Evolutionary conservation across 495 filamentous ascomycete genomes (phyloP).

Genomic region (Neurospora sp.): DNA sequence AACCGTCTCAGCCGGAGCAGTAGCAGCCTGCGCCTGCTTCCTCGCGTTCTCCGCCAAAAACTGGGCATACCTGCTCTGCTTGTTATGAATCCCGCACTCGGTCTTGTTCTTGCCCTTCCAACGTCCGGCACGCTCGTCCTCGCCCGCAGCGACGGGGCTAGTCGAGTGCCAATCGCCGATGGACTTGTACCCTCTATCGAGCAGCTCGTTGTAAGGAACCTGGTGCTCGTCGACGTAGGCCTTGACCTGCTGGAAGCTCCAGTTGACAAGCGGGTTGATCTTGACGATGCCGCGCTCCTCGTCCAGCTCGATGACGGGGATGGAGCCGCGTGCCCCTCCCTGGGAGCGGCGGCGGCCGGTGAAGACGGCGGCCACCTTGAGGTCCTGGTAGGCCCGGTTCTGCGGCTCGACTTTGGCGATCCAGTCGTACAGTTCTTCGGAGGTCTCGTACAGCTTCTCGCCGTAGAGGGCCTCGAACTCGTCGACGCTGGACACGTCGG

Average conservation of each 20-base stretch:
- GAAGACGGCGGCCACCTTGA: slow-evolving; percentile 83
- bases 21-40: slow-evolving; percentile 23
- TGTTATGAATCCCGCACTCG: slow-evolving; percentile 98
- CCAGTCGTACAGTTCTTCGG: slow-evolving; percentile 89
- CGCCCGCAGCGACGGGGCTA: slow-evolving; percentile 74
- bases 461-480: slow-evolving; percentile 80
- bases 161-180: slow-evolving; percentile 98
- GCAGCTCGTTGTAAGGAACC: slow-evolving; percentile 86
- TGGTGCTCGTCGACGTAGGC: slow-evolving; percentile 73
- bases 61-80: slow-evolving; percentile 80
- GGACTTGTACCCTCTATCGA: slow-evolving; percentile 91
- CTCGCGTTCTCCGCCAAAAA: slow-evolving; percentile 70
- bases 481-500: slow-evolving; percentile 51
- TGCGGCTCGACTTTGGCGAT: slow-evolving; percentile 95
- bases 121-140: slow-evolving; percentile 93
- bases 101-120: slow-evolving; percentile 95
- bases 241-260: slow-evolving; percentile 83
- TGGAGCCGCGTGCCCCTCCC: slow-evolving; percentile 81
- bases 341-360: slow-evolving; percentile 91
- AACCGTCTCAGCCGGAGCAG: neutral
- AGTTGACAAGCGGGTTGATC: slow-evolving; percentile 97
- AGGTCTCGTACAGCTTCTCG: slow-evolving; percentile 71
- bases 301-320: slow-evolving; percentile 85
- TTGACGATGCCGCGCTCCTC: slow-evolving; percentile 83
- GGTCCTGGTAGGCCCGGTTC: slow-evolving; percentile 79